Evolutionary conservation across 1,284 basidiomycete species (phyloP), one percentile per base, ranked within the genome.

Genomic region (Rhizoctonia solani): DNA sequence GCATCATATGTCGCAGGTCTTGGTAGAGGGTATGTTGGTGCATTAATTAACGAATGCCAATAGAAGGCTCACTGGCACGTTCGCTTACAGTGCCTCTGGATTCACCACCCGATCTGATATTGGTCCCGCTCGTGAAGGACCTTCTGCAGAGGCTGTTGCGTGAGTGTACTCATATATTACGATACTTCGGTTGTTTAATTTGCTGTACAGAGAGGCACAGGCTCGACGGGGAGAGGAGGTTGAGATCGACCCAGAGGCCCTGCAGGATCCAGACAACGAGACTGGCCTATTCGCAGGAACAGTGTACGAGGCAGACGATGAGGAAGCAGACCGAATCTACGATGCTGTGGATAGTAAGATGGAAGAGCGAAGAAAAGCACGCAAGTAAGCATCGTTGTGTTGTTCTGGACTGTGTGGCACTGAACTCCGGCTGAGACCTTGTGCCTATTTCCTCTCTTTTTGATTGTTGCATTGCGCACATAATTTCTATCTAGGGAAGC

Each of bases 21-120:
- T 44, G 94, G 95, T 80, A 87, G 94, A 83, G 95, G 93, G 91
- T 92, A 71, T 71, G 87, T 76, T 2, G 42, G 13, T 9, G 1
- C 14, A 1, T 1, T 3, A 37, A 21, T 25, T 11, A 21, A 3
- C n/a, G 3, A n/a, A 23, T 27, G 16, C 3, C n/a, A 30, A 9
- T 19, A 19, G n/a, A 11, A 25, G 14, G 37, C 59, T 63, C 21
- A 30, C 41, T n/a, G n/a, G n/a, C n/a, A n/a, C n/a, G n/a, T 30
- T 55, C 54, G 34, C 29, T 42, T 56, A 13, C 69, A 93, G 92
- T 78, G 95, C 96, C 56, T 97, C 95, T 58, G 97, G 96, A 69
- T 99, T 99, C 79, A 99, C 96, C 0, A 99, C 95, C 6, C 90
- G 96, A 61, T 97, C 95, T 53, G 96, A 99, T 86, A 99, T 99